These are phyloP conservation scores for Phytophthora macrochlamydospora DNA, from an alignment of 352 stramenopile genomes.

Conservation along the genomic window DNA sequence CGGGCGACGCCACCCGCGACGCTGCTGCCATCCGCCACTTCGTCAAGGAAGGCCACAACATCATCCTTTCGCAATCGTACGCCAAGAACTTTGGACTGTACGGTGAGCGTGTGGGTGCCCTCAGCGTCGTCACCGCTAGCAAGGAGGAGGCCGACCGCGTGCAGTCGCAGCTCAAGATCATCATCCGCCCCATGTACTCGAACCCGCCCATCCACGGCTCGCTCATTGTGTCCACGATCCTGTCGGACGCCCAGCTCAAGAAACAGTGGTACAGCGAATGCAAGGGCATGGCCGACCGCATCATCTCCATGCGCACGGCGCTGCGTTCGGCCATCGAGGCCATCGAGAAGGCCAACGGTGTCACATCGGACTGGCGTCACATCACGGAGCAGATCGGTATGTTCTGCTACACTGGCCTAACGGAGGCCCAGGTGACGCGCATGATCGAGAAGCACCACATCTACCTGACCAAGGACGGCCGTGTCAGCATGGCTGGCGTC, in stretches of 20 bases:
- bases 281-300: constrained; percentile 96
- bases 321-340: constrained; percentile 85
- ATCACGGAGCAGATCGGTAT: constrained; percentile 99
- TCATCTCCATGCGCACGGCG: constrained; percentile 93
- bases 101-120: constrained; percentile 96
- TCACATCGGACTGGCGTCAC: constrained; percentile 94
- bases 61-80: constrained; percentile 98
- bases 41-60: constrained; percentile 97
- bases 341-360: constrained; percentile 79
- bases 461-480: constrained; percentile 98
- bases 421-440: constrained; percentile 92
- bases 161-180: constrained; percentile 98
- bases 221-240: constrained; percentile 96
- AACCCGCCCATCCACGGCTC: constrained; percentile 99
- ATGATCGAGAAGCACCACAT: constrained; percentile 97
- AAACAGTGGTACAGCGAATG: constrained; percentile 95
- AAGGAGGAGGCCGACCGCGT: constrained; percentile 96
- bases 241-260: constrained; percentile 93
- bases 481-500: constrained; percentile 98
- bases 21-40: constrained; percentile 96
- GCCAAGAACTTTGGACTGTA: constrained; percentile 99
- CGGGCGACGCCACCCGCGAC: constrained; percentile 96
- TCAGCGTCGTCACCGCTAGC: constrained; percentile 94
- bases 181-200: constrained; percentile 99
- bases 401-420: constrained; percentile 99